phyloP scores from a whole-genome alignment of 2,329 filamentous ascomycete species.

The Cryphonectria japonica region DNA sequence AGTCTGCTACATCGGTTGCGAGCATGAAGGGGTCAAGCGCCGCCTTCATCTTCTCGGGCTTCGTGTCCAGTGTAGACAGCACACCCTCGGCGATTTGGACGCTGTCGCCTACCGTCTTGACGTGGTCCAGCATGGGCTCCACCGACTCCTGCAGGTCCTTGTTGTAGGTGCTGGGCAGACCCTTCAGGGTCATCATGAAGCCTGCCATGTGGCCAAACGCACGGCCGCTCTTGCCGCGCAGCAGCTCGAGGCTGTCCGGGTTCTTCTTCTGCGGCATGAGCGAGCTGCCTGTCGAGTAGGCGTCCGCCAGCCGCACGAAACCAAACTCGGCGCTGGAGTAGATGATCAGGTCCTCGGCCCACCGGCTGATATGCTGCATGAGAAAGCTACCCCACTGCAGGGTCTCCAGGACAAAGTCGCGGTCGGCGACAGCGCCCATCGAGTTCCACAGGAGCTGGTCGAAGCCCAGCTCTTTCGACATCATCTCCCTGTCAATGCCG shows the following conservation, averaged over 20 bases:
- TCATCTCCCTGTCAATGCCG: slow-evolving; percentile 75
- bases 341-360: slow-evolving; percentile 85
- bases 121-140: slow-evolving; percentile 74
- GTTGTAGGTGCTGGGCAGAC: slow-evolving; percentile 74
- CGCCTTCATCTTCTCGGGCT: slow-evolving; percentile 71
- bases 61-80: slow-evolving; percentile 70
- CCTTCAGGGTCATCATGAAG: slow-evolving; percentile 73
- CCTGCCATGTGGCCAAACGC: slow-evolving; percentile 54
- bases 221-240: slow-evolving; percentile 63
- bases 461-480: slow-evolving; percentile 82
- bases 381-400: slow-evolving; percentile 80
- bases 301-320: slow-evolving; percentile 76
- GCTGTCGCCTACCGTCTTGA: slow-evolving; percentile 74
- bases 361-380: slow-evolving; percentile 79
- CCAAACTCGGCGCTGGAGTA: slow-evolving; percentile 77
- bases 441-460: slow-evolving; percentile 75
- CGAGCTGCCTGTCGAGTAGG: slow-evolving; percentile 76
- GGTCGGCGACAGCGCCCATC: slow-evolving; percentile 74
- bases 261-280: slow-evolving; percentile 89
- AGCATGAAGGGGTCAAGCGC: slow-evolving; percentile 64
- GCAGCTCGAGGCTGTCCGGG: slow-evolving; percentile 68
- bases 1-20: slow-evolving; percentile 69
- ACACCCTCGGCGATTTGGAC: slow-evolving; percentile 80
- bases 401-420: slow-evolving; percentile 82
- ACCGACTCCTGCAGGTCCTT: slow-evolving; percentile 73